A percentile compares a stretch with the other conserved stretches of the same genome.
These are phyloP conservation scores for Leishmania major DNA, from an alignment of 208 protist genomes.

Conservation along the genomic window DNA sequence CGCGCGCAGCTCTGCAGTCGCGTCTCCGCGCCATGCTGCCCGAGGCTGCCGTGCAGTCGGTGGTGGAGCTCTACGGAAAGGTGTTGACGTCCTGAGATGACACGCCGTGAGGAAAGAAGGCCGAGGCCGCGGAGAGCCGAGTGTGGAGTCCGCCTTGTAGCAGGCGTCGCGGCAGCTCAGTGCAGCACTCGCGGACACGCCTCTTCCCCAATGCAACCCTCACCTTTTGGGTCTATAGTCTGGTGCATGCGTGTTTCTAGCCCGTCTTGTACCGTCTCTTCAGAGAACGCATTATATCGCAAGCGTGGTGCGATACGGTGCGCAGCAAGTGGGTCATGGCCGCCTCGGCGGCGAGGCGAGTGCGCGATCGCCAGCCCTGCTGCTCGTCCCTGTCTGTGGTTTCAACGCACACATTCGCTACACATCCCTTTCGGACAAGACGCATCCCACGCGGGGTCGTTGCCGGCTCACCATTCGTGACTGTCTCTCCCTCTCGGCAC, in stretches of 20 bases:
- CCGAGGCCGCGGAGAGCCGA: neutral
- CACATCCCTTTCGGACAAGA: neutral
- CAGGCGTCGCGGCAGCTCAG: neutral
- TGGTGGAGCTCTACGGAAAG: conserved; percentile 17
- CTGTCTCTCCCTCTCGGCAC: neutral
- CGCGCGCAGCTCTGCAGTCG: neutral
- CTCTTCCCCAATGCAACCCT: too few relatives aligned
- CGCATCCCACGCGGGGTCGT: neutral
- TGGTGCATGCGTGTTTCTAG: neutral
- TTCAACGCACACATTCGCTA: neutral
- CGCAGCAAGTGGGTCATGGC: neutral
- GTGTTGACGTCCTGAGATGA: neutral
- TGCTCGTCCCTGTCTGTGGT: neutral
- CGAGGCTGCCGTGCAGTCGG: conserved; percentile 1
- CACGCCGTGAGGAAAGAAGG: neutral
- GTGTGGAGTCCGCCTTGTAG: neutral
- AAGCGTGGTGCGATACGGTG: neutral
- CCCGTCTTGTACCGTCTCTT: neutral
- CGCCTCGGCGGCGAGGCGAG: neutral
- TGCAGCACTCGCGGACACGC: neutral
- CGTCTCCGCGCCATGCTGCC: conserved; percentile 35
- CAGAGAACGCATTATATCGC: neutral
- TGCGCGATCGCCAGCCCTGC: neutral
- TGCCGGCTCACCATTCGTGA: neutral
- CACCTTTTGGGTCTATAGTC: neutral